Base-by-base conservation (phyloP, 352 stramenopile genomes). In the Globisporangium acanthophoron region DNA sequence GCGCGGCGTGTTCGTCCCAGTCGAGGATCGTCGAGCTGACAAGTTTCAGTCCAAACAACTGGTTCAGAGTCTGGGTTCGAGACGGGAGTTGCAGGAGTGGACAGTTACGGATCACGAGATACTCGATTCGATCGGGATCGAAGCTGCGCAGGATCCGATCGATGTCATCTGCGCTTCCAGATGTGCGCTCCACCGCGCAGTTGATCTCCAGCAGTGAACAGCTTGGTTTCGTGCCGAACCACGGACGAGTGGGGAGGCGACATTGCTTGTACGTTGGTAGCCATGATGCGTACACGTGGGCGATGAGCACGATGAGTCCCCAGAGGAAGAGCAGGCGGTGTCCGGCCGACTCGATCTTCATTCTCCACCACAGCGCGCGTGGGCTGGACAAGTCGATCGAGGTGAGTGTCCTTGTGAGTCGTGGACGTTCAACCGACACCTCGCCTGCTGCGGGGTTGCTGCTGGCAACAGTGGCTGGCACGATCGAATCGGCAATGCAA, bases 251-350 rank as follows among this genome's bases (percentile, higher is more conserved):
- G 24, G 66, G 70, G 1, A 74, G 59, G 9, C 69, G 46, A 43
- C 70, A 74, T 43, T 77, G 70, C 11, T 66, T 52, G 8, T 68
- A 37, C 16, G 40, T 40, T 15, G 61, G 52, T n/a, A 64, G 68
- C 0, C 31, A 47, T 58, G 65, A 52, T 4, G 64, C 70, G 21
- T 59, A 52, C 0, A 70, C 44, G 21, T 78, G 70, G 2, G 71
- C 47, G 35, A 56, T 35, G 3, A 74, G 58, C 13, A 78, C 54
- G 6, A 59, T n/a, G 5, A 57, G 16, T 3, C 64, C 67, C 66
- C 70, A 78, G 15, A 52, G 21, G 20, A 59, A 20, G 59, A 77
- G 62, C 69, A 77, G 13, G 13, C 40, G 18, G 29, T 40, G 9
- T 52, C 64, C 55, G 63, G 33, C 6, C 51, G 12, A 40, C 58